Percentiles rank a stretch among this genome's conserved stretches.
These are phyloP conservation scores for Rhodotorula sp. DNA, from an alignment of 1,284 basidiomycete genomes.

Conservation along the genomic window DNA sequence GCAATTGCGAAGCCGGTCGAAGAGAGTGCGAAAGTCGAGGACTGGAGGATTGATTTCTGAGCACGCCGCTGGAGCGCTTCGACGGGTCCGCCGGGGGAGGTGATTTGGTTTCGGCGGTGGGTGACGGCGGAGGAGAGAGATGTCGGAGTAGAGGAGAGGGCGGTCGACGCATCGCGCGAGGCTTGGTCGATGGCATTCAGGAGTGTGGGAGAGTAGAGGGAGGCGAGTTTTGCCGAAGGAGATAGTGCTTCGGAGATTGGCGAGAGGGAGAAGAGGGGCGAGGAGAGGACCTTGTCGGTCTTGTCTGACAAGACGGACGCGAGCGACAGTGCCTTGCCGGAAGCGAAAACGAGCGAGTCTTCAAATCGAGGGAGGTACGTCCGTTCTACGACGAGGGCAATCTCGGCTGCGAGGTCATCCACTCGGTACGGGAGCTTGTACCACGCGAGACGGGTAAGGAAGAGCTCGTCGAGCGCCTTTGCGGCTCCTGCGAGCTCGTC, in stretches of 20 bases:
- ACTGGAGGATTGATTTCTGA: conserved; percentile 21
- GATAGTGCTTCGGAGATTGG: conserved; percentile 1
- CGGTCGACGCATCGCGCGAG: background rate
- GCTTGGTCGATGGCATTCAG: conserved; percentile 25
- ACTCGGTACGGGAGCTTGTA: conserved; percentile 31
- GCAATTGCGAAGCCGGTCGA: conserved; percentile 13
- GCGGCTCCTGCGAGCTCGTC: conserved; percentile 12
- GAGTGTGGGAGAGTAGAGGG: conserved; percentile 25
- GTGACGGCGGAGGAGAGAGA: conserved; percentile 30
- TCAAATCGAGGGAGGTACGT: conserved; percentile 29
- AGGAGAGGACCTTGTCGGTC: background rate
- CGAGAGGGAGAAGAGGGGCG: conserved; percentile 1
- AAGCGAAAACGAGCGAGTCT: conserved; percentile 17
- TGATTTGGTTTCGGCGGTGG: conserved; percentile 33
- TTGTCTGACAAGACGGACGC: background rate
- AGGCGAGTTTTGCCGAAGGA: conserved; percentile 2
- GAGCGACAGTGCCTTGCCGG: conserved; percentile 11
- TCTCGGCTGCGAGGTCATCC: conserved; percentile 37
- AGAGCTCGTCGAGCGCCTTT: conserved; percentile 13
- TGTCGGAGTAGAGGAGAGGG: background rate
- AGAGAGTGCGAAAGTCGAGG: background rate
- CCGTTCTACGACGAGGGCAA: conserved; percentile 17
- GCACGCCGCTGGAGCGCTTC: conserved; percentile 36
- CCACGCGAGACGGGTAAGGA: conserved; percentile 29
- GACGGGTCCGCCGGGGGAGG: conserved; percentile 37